Base-by-base conservation (phyloP, 2,329 filamentous ascomycete genomes). In the Chaetomiaceae sp. region DNA sequence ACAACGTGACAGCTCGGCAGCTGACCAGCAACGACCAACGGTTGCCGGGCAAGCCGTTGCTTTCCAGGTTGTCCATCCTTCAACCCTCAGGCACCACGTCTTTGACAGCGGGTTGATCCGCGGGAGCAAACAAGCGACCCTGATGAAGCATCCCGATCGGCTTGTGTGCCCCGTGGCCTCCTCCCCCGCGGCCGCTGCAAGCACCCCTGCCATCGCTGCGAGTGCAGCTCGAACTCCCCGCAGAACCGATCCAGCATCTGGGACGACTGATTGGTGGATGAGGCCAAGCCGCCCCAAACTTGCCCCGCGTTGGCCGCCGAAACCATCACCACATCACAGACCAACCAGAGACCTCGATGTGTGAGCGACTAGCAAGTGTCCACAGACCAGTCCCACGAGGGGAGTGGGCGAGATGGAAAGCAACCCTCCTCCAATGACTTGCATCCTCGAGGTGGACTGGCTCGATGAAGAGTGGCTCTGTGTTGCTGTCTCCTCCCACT, bases 41-140 rank as follows among this genome's bases (percentile, higher is more conserved):
- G 27, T 33, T 44, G 42, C 42, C 42, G 11, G 20, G 15, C 11
- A n/a, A 44, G n/a, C 25, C 40, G 40, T 33, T 33, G 42, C 27
- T 33, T 27, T 33, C 42, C 25, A 17, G 20, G 20, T 9, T 27
- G 37, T 40, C 37, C 37, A 20, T 19, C 37, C 3, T 20, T 20
- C 15, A n/a, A 43, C n/a, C 42, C 42, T 33, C 43, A 46, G 45
- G 45, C 34, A 40, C 37, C 27, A 23, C n/a, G 12, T 40, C 37
- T 34, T 43, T 44, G 39, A 44, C 39, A 44, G 48, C 39, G 39
- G 48, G 48, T 44, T 51, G 39, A 44, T 37, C 48, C 48, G 48
- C 29, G 34, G 33, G 48, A 31, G 34, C 33, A 23, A 27, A n/a
- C n/a, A 12, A 14, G 33, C 6, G 33, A 36, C 8, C 33, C 6